phyloP scores from a whole-genome alignment of 345 rosid genomes.

The Salix dunnii region DNA sequence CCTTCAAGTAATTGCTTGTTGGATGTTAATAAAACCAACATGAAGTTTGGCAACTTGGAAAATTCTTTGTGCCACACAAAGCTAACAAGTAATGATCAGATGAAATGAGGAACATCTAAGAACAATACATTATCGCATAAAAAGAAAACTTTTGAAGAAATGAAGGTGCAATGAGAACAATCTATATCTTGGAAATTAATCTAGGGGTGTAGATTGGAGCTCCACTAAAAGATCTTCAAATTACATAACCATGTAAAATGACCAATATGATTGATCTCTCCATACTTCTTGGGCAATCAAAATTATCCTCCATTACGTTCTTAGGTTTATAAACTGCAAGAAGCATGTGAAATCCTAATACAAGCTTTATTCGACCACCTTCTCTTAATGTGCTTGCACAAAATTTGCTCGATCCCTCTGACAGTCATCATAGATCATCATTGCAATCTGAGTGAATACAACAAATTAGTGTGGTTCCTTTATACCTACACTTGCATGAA shows the following conservation, averaged over 20 bases:
- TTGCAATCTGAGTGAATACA: conserved; percentile 88
- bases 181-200: neutral
- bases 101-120: neutral
- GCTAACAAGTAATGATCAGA: neutral
- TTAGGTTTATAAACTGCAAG: conserved; percentile 20
- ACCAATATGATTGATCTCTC: conserved; percentile 5
- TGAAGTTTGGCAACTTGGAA: conserved; percentile 6
- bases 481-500: conserved; percentile 16
- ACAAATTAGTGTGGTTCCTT: conserved; percentile 43
- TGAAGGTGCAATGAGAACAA: neutral
- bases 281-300: conserved; percentile 1
- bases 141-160: neutral
- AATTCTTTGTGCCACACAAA: conserved; percentile 6
- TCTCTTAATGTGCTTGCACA: conserved; percentile 52
- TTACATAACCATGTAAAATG: neutral
- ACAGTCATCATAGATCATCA: conserved; percentile 94
- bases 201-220: neutral
- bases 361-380: conserved; percentile 53
- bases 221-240: neutral
- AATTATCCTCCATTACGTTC: conserved; percentile 8
- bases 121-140: neutral
- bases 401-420: conserved; percentile 47
- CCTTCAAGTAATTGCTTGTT: neutral
- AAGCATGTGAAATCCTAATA: conserved; percentile 27
- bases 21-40: neutral